These are phyloP conservation scores for Rubus parviflorus DNA, from an alignment of 306 rosid species.

Conservation along the genomic window DNA sequence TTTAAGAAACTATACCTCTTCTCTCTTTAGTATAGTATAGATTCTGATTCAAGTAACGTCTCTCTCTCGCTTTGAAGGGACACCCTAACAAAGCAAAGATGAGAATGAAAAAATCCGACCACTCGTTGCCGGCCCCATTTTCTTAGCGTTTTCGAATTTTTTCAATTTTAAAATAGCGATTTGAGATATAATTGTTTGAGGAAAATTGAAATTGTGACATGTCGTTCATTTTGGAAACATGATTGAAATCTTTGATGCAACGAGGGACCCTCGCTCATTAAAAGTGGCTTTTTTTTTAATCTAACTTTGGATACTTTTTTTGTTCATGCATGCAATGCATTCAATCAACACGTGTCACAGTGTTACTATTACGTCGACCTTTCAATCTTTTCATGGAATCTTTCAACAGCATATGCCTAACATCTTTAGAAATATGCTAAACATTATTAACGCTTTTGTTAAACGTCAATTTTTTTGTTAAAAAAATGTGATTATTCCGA, in stretches of 20 bases:
- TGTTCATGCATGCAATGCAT: neutral
- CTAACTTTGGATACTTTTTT: neutral
- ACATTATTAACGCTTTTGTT: too few species aligned
- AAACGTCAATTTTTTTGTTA: too few species aligned
- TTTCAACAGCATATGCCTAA: slow-evolving; percentile 44
- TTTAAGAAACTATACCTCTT: too few species aligned
- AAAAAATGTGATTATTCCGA: too few species aligned
- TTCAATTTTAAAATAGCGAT: neutral
- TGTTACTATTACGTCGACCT: slow-evolving; percentile 10
- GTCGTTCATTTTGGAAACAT: neutral
- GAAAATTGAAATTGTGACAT: too few species aligned
- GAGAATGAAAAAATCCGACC: too few species aligned
- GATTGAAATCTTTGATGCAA: neutral
- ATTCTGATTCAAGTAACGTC: too few species aligned
- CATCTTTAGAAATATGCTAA: slow-evolving; percentile 13
- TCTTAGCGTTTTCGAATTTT: neutral
- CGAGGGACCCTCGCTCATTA: neutral
- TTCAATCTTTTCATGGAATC: slow-evolving; percentile 37
- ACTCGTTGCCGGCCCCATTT: too few species aligned
- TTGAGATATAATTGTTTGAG: neutral
- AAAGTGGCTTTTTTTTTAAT: neutral
- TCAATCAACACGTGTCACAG: neutral
- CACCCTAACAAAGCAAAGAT: too few species aligned
- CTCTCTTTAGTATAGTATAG: too few species aligned
- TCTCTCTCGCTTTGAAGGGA: too few species aligned